phyloP scores from a whole-genome alignment of 768 basidiomycete species.

The Auriculariales sp. region DNA sequence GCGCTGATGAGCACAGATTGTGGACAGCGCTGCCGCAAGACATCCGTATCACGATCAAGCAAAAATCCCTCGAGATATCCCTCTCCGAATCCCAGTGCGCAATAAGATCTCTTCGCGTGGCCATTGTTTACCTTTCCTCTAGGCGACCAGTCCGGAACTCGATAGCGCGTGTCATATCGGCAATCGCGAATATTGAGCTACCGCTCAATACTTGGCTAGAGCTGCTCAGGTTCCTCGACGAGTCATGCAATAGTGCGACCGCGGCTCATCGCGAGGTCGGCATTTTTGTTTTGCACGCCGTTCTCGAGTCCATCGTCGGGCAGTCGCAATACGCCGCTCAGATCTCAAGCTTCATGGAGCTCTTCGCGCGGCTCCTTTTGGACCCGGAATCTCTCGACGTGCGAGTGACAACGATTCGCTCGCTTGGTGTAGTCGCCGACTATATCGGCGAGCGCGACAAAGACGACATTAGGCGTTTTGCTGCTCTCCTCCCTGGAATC shows the following conservation, averaged over 20 bases:
- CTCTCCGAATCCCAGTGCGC: constrained; percentile 65
- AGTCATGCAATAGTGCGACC: constrained; percentile 52
- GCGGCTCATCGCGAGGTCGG: constrained; percentile 83
- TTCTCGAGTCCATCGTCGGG: constrained; percentile 84
- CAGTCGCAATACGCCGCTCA: constrained; percentile 53
- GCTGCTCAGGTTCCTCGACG: constrained; percentile 76
- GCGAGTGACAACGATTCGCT: constrained; percentile 79
- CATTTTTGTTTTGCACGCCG: constrained; percentile 76
- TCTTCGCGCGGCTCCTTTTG: constrained; percentile 55
- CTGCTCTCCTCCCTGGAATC: constrained; percentile 70
- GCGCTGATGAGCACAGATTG: constrained; percentile 60
- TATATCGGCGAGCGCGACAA: constrained; percentile 86
- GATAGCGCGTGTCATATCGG: constrained; percentile 81
- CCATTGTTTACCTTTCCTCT: constrained; percentile 8
- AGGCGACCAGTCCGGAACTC: constrained; percentile 89
- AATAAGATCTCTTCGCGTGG: constrained; percentile 2
- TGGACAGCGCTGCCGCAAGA: constrained; percentile 62
- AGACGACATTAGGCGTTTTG: constrained; percentile 62
- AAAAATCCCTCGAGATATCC: constrained; percentile 62
- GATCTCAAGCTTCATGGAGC: constrained; percentile 56
- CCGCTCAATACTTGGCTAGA: constrained; percentile 66
- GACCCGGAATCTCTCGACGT: constrained; percentile 87
- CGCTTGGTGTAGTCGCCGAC: constrained; percentile 60
- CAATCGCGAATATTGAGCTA: constrained; percentile 86
- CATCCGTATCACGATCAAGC: constrained; percentile 74